These are phyloP conservation scores for Capsicum chinense DNA, from an alignment of 257 asterid genomes.

Conservation along the genomic window DNA sequence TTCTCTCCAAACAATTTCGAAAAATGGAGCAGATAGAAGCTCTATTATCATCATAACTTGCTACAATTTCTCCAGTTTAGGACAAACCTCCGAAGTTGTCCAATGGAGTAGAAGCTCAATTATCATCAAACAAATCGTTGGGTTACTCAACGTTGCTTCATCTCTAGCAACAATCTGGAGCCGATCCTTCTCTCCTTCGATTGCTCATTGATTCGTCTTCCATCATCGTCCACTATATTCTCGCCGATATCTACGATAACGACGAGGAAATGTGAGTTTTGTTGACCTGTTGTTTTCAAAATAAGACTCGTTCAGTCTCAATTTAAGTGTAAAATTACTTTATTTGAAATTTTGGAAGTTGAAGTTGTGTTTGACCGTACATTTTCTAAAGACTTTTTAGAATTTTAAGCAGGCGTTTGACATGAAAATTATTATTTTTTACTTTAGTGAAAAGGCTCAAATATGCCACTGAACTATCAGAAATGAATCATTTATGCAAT, in stretches of 20 bases:
- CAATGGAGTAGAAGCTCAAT: constrained; percentile 52
- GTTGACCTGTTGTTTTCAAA: no score
- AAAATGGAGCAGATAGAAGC: constrained; percentile 59
- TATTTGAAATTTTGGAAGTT: no score
- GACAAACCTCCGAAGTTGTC: not conserved
- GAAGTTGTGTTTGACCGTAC: no score
- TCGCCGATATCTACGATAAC: constrained; percentile 43
- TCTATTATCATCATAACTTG: constrained; percentile 29
- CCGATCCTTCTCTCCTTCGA: constrained; percentile 48
- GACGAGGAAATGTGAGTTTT: constrained; percentile 67
- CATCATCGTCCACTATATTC: constrained; percentile 41
- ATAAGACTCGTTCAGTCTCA: no score
- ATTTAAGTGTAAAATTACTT: no score
- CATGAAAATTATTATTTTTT: no score
- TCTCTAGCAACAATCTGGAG: constrained; percentile 56
- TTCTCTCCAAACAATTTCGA: not conserved
- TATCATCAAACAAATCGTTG: constrained; percentile 44
- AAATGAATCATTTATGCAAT: no score
- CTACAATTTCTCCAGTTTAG: not conserved
- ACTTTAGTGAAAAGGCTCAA: no score
- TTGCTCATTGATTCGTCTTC: constrained; percentile 55
- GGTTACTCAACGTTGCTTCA: constrained; percentile 62
- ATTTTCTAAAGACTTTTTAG: no score
- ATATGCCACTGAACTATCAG: no score
- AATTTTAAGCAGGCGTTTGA: no score